A percentile compares a stretch with the other conserved stretches of the same genome.
Evolutionary conservation across 805 yeast genomes (phyloP).

Genomic region (Monosporozyma aerobia): DNA sequence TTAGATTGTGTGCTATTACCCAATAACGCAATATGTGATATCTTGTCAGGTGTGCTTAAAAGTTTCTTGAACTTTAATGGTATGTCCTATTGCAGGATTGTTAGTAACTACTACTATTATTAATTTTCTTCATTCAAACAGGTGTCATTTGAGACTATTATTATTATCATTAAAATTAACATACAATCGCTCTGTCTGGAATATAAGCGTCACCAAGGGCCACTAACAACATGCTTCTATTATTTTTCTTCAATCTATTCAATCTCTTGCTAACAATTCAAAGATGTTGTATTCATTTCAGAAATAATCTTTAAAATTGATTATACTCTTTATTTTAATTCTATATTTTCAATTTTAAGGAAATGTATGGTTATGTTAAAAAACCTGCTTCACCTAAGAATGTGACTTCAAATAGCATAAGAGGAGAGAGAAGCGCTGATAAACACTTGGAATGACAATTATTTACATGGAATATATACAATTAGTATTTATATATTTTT

Average conservation of each 20-base stretch:
- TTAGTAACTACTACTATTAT: constrained; percentile 1
- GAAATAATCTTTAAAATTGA: not conserved
- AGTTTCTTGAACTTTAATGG: constrained; percentile 58
- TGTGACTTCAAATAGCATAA: not conserved
- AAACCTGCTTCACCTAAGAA: not conserved
- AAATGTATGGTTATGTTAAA: not conserved
- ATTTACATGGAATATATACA: constrained; percentile 1
- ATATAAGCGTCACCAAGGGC: constrained; percentile 87
- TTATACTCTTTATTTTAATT: not conserved
- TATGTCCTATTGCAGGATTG: constrained; percentile 30
- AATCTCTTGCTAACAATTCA: not conserved
- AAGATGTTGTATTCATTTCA: not conserved
- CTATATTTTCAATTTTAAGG: not conserved
- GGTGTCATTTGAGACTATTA: not conserved
- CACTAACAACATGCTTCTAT: constrained; percentile 49
- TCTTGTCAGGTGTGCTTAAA: constrained; percentile 67
- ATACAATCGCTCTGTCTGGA: constrained; percentile 71
- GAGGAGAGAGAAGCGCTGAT: not conserved
- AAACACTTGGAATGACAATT: not conserved
- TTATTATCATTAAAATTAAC: constrained; percentile 15
- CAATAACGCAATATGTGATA: constrained; percentile 72
- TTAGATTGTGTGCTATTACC: constrained; percentile 74
- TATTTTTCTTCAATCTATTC: not conserved
- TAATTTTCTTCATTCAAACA: not conserved
- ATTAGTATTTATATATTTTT: too few species aligned